These are phyloP conservation scores for Pecoramyces ruminantium DNA, from an alignment of 192 early-diverging fungal species.

Conservation along the genomic window DNA sequence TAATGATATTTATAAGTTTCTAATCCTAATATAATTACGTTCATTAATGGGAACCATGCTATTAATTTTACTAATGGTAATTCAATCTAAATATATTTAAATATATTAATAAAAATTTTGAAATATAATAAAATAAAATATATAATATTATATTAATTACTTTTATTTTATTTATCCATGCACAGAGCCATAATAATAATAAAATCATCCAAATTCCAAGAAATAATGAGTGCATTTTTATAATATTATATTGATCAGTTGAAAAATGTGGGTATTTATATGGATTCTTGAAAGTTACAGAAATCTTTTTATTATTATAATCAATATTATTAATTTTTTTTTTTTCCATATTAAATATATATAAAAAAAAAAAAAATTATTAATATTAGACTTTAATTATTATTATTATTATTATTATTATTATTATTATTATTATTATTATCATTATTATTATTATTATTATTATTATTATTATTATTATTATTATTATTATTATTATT, in stretches of 20 bases:
- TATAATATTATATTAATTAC: neutral
- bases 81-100: neutral
- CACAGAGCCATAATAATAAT: neutral
- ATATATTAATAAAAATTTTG: too few relatives aligned
- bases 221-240: neutral
- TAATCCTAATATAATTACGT: neutral
- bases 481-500: too few relatives aligned
- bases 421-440: too few relatives aligned
- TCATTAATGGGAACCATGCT: neutral
- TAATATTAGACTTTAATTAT: too few relatives aligned
- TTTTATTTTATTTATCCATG: neutral
- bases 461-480: too few relatives aligned
- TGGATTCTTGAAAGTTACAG: neutral
- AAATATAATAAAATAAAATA: too few relatives aligned
- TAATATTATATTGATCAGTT: neutral
- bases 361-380: too few relatives aligned
- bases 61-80: neutral
- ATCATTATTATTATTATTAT: too few relatives aligned
- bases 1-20: neutral
- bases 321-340: too few relatives aligned
- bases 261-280: neutral
- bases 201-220: neutral
- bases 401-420: too few relatives aligned
- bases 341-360: too few relatives aligned
- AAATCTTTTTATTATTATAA: neutral